phyloP scores from a whole-genome alignment of 1,139 yeast genomes.

The Yamadazyma taylorii region DNA sequence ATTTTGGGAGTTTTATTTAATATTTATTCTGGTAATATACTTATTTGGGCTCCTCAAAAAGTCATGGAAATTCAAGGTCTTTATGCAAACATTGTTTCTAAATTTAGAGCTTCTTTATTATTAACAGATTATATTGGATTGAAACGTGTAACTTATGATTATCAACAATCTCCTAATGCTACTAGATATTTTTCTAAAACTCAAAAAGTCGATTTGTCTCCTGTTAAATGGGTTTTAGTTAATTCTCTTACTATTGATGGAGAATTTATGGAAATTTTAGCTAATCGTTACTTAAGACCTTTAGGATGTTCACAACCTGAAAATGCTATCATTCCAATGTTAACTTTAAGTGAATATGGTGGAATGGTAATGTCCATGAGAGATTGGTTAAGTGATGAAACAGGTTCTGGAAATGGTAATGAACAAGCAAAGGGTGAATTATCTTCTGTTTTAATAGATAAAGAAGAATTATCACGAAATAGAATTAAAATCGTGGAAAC shows the following conservation, averaged over 20 bases:
- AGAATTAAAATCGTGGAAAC: constrained; percentile 69
- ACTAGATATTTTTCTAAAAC: constrained; percentile 81
- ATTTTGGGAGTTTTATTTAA: constrained; percentile 80
- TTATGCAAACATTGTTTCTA: constrained; percentile 77
- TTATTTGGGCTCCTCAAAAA: constrained; percentile 77
- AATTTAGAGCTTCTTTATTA: constrained; percentile 68
- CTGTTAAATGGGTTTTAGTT: constrained; percentile 86
- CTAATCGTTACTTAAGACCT: constrained; percentile 91
- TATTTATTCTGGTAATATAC: constrained; percentile 79
- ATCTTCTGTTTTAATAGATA: constrained; percentile 76
- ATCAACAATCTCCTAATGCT: constrained; percentile 84
- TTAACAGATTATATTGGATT: constrained; percentile 88
- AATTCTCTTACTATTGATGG: constrained; percentile 93
- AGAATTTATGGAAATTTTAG: constrained; percentile 84
- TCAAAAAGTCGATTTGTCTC: constrained; percentile 72
- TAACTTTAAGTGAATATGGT: constrained; percentile 90
- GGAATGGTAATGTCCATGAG: constrained; percentile 92
- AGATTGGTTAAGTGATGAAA: constrained; percentile 81
- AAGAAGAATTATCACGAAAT: constrained; percentile 77
- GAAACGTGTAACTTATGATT: constrained; percentile 89
- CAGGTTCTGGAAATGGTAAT: constrained; percentile 31
- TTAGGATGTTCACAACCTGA: constrained; percentile 80
- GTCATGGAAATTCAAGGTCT: constrained; percentile 83
- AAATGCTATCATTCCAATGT: constrained; percentile 82
- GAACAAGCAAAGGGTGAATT: constrained; percentile 47